Conservation (phyloP, 2,329 filamentous ascomycete species). For the Penicillium sp. region DNA sequence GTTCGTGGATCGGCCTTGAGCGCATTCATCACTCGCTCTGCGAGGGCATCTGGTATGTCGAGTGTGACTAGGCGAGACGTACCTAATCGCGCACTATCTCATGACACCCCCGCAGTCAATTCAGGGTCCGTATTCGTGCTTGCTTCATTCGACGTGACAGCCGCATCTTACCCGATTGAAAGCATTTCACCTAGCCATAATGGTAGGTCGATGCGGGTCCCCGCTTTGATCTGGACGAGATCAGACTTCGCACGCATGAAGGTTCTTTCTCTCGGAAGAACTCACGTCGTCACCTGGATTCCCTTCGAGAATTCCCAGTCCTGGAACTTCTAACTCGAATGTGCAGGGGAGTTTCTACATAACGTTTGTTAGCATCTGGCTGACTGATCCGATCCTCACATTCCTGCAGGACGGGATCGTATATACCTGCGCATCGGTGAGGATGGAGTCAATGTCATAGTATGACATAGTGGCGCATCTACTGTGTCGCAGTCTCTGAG, state of each 20-base stretch:
- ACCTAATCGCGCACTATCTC: slow-evolving; percentile 36
- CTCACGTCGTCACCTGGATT: slow-evolving; percentile 59
- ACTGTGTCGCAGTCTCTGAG: neutral
- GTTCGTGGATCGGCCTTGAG: slow-evolving; percentile 83
- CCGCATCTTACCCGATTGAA: slow-evolving; percentile 39
- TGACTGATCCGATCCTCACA: neutral
- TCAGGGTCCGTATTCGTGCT: neutral
- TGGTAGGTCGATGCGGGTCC: slow-evolving; percentile 74
- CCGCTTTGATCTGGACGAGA: slow-evolving; percentile 61
- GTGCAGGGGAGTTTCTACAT: slow-evolving; percentile 86
- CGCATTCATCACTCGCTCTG: slow-evolving; percentile 75
- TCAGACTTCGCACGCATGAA: neutral
- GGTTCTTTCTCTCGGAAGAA: neutral
- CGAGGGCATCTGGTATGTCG: slow-evolving; percentile 72
- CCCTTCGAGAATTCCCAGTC: slow-evolving; percentile 83
- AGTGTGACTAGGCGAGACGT: slow-evolving; percentile 64
- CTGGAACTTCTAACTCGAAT: slow-evolving; percentile 82
- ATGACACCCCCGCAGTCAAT: slow-evolving; percentile 1
- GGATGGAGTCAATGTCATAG: slow-evolving; percentile 44
- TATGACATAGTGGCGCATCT: slow-evolving; percentile 35
- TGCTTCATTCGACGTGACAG: neutral
- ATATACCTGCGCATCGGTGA: slow-evolving; percentile 41
- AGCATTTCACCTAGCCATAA: slow-evolving; percentile 96
- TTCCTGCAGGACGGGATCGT: neutral
- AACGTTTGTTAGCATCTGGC: slow-evolving; percentile 9